phyloP scores from a whole-genome alignment of 805 yeast genomes.

The Lipomyces mesembrius region DNA sequence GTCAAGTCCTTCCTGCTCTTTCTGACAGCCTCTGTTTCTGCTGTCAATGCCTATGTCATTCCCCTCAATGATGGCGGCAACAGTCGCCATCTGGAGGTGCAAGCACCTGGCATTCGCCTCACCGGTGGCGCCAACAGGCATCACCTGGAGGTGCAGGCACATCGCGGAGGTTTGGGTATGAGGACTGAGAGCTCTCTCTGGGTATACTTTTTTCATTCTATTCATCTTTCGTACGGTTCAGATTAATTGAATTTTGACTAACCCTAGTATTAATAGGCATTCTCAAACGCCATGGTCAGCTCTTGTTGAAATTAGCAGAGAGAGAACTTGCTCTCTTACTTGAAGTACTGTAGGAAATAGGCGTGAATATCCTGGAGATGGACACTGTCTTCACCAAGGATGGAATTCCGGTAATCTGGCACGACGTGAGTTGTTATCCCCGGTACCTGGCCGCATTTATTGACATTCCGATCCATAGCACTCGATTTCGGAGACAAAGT shows the following conservation, averaged over 20 bases:
- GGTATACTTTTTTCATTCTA: neutral
- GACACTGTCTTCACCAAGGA: neutral
- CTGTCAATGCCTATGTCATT: neutral
- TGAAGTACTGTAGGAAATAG: neutral
- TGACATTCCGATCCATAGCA: neutral
- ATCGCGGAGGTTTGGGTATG: neutral
- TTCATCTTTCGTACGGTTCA: neutral
- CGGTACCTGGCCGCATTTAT: neutral
- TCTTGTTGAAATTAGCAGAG: neutral
- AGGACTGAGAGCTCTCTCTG: neutral
- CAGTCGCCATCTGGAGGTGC: neutral
- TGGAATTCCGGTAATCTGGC: slow-evolving; percentile 1
- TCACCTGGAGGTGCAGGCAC: neutral
- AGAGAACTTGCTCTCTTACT: neutral
- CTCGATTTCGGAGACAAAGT: neutral
- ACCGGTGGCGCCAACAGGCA: neutral
- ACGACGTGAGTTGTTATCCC: neutral
- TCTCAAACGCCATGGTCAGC: neutral
- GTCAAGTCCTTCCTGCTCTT: neutral
- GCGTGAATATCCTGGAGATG: neutral
- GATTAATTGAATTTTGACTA: neutral
- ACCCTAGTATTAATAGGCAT: neutral
- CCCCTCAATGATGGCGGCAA: neutral
- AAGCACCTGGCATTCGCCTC: neutral
- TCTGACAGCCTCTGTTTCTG: neutral